Evolutionary conservation across 2,329 filamentous ascomycete species (phyloP).

Genomic region (Epichloe hybrida): DNA sequence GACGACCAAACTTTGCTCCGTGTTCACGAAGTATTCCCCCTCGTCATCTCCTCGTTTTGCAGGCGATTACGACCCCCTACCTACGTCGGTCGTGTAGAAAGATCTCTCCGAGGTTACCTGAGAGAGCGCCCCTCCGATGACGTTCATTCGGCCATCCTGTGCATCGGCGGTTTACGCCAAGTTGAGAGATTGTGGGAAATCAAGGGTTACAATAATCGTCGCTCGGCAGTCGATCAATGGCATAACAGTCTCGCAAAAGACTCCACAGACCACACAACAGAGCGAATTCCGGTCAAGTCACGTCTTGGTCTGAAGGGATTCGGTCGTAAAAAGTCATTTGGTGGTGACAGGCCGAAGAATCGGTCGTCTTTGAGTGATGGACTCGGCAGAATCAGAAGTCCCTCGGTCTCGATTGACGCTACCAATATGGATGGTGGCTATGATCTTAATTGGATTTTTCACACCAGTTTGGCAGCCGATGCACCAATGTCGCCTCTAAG

Average conservation of each 20-base stretch:
- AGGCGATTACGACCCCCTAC: constrained; percentile 48
- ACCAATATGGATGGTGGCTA: constrained; percentile 13
- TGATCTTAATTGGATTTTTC: constrained; percentile 35
- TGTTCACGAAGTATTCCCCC: constrained; percentile 51
- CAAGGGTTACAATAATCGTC: constrained; percentile 48
- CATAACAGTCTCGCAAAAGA: constrained; percentile 38
- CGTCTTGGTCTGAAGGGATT: constrained; percentile 39
- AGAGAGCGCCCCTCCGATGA: constrained; percentile 50
- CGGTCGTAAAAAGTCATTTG: constrained; percentile 43
- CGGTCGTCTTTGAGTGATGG: constrained; percentile 14
- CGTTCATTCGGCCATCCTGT: constrained; percentile 46
- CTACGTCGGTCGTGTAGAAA: constrained; percentile 49
- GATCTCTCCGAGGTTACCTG: constrained; percentile 48
- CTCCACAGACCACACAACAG: constrained; percentile 26
- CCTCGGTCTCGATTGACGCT: constrained; percentile 18
- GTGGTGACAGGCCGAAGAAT: constrained; percentile 11
- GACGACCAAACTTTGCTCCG: constrained; percentile 48
- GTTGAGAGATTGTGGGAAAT: constrained; percentile 53
- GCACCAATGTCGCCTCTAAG: constrained; percentile 46
- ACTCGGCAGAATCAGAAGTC: constrained; percentile 13
- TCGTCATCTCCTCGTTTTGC: constrained; percentile 51
- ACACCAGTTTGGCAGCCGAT: constrained; percentile 45
- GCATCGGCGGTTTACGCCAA: constrained; percentile 47
- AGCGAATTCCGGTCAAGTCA: constrained; percentile 30
- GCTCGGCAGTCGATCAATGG: constrained; percentile 47